These are phyloP conservation scores for Ceratobasidium sp. DNA, from an alignment of 1,284 basidiomycete genomes.

Conservation along the genomic window DNA sequence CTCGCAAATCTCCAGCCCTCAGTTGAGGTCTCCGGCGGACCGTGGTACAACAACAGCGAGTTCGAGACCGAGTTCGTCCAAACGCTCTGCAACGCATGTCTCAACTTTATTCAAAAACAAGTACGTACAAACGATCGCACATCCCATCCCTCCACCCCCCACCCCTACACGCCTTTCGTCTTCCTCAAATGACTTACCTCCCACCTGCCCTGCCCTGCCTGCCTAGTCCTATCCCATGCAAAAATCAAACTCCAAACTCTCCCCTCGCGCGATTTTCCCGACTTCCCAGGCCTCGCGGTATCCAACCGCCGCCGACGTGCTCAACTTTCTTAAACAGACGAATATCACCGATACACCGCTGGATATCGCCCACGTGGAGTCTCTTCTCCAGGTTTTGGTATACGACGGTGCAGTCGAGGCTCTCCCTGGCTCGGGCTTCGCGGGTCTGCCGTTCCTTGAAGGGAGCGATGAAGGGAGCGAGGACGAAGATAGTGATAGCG, in stretches of 20 bases:
- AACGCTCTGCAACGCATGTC: conserved; percentile 79
- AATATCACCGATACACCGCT: conserved; percentile 85
- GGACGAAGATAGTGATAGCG: conserved; percentile 52
- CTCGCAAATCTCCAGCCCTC: conserved; percentile 89
- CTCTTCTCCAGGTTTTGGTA: conserved; percentile 86
- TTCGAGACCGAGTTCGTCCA: conserved; percentile 93
- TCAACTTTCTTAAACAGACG: conserved; percentile 77
- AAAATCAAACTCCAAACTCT: conserved; percentile 65
- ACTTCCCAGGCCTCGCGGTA: conserved; percentile 78
- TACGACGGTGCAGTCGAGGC: conserved; percentile 90
- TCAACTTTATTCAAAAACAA: conserved; percentile 80
- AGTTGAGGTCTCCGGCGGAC: conserved; percentile 90
- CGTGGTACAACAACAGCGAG: conserved; percentile 97
- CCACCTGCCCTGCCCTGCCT: neutral
- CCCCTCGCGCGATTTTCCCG: conserved; percentile 69
- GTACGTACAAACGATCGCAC: too few relatives aligned
- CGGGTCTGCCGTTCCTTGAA: conserved; percentile 66
- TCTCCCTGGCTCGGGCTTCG: conserved; percentile 76
- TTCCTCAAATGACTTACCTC: conserved; percentile 25
- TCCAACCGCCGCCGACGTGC: conserved; percentile 81
- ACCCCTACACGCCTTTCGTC: conserved; percentile 52
- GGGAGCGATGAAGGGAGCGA: conserved; percentile 55
- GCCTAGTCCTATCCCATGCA: conserved; percentile 53
- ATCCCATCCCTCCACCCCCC: too few relatives aligned
- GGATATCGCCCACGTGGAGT: conserved; percentile 86